Conservation (phyloP, 164 flowering plant genomes). For the Umbellularia californica region DNA sequence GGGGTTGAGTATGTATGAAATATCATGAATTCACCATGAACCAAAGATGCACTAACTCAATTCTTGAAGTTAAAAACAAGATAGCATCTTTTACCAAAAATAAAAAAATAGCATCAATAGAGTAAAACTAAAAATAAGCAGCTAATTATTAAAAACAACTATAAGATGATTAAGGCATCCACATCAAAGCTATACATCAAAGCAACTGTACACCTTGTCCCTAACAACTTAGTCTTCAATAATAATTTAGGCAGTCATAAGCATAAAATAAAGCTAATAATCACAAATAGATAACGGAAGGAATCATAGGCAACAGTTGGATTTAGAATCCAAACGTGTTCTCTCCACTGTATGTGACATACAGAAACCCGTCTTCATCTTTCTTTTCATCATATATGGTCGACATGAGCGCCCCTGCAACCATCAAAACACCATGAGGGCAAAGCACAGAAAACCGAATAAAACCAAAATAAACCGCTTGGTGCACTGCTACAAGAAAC, state of each 20-base stretch:
- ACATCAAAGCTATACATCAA: background rate
- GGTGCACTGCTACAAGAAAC: background rate
- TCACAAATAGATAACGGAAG: background rate
- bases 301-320: background rate
- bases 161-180: background rate
- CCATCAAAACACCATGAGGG: background rate
- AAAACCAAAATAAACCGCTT: background rate
- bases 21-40: too few relatives aligned
- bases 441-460: background rate
- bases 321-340: slow-evolving; percentile 13
- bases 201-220: background rate
- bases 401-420: slow-evolving; percentile 8
- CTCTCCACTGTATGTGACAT: slow-evolving; percentile 19
- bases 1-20: too few relatives aligned
- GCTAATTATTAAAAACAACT: too few relatives aligned
- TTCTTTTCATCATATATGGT: slow-evolving; percentile 18
- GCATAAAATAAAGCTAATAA: too few relatives aligned
- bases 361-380: slow-evolving; percentile 22
- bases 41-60: too few relatives aligned
- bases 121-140: too few relatives aligned
- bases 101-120: too few relatives aligned
- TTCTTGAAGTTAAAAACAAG: too few relatives aligned
- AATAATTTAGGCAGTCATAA: too few relatives aligned
- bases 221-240: too few relatives aligned
- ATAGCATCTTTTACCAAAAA: too few relatives aligned